A percentile compares a stretch with the other conserved stretches of the same genome.
Conservation (phyloP, 2,329 filamentous ascomycete genomes). For the Aspergillus proliferans region DNA sequence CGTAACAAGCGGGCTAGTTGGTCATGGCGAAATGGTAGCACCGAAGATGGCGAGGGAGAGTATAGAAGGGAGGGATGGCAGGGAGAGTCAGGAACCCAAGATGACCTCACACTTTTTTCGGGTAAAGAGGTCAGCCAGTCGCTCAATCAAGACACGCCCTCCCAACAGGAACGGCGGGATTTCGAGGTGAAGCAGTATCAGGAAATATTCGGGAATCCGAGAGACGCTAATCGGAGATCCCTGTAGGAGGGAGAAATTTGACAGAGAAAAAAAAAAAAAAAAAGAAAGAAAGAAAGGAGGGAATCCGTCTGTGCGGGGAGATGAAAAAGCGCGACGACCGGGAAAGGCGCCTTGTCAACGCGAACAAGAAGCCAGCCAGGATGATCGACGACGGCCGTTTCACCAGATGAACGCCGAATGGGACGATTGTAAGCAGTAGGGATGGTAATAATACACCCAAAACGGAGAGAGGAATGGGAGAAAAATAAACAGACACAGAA, state of each 20-base stretch:
- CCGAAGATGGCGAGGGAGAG: constrained; percentile 5
- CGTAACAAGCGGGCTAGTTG: constrained; percentile 29
- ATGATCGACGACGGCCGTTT: background rate
- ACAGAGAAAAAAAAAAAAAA: background rate
- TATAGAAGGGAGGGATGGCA: constrained; percentile 7
- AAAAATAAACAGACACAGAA: constrained; percentile 3
- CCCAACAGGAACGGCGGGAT: too few relatives aligned
- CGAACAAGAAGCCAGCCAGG: background rate
- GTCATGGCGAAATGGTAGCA: constrained; percentile 26
- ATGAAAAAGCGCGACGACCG: background rate
- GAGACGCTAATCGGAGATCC: too few relatives aligned
- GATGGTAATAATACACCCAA: background rate
- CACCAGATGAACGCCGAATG: background rate
- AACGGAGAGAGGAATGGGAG: constrained; percentile 6
- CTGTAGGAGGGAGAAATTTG: constrained; percentile 4
- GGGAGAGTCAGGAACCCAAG: background rate
- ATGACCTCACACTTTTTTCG: background rate
- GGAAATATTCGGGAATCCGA: too few relatives aligned
- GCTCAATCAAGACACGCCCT: background rate
- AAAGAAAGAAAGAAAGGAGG: constrained; percentile 2
- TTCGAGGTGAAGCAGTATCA: too few relatives aligned
- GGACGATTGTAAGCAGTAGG: background rate
- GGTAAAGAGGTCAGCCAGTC: too few relatives aligned
- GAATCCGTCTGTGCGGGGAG: background rate
- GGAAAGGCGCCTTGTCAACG: background rate